Evolutionary conservation across 2,329 filamentous ascomycete genomes (phyloP).

Genomic region (Pseudopyricularia javanii): DNA sequence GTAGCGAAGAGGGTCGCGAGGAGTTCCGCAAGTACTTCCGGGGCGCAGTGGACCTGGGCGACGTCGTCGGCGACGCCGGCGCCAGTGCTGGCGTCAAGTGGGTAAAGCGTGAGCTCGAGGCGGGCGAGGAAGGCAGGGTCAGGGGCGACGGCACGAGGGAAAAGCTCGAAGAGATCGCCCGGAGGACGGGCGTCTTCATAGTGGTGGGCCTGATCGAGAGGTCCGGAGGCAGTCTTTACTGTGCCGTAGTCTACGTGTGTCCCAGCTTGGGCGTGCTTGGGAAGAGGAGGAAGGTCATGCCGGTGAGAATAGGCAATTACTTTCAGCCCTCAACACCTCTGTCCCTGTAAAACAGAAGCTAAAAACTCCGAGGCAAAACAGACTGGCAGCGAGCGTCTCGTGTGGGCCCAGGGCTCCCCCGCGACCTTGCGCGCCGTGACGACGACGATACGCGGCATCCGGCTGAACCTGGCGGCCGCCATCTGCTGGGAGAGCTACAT

Average conservation of each 20-base stretch:
- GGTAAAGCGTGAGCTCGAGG: constrained; percentile 40
- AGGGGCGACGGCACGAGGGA: constrained; percentile 58
- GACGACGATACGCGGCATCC: constrained; percentile 66
- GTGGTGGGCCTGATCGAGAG: constrained; percentile 71
- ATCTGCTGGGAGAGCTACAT: constrained; percentile 98
- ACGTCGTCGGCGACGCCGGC: constrained; percentile 45
- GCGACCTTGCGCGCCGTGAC: constrained; percentile 68
- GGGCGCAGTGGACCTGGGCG: constrained; percentile 69
- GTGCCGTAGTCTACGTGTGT: constrained; percentile 70
- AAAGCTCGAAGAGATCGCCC: constrained; percentile 62
- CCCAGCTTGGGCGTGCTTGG: constrained; percentile 61
- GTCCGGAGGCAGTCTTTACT: constrained; percentile 74
- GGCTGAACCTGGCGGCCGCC: constrained; percentile 69
- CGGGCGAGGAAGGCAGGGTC: constrained; percentile 19
- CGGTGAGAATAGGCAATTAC: too few relatives aligned
- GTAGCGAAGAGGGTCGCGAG: constrained; percentile 58
- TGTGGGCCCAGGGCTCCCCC: constrained; percentile 81
- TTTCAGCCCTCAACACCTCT: too few relatives aligned
- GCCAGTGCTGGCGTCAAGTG: constrained; percentile 62
- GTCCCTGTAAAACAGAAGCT: too few relatives aligned
- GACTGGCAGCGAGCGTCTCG: constrained; percentile 69
- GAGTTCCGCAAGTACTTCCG: constrained; percentile 76
- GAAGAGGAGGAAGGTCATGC: constrained; percentile 88
- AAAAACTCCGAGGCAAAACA: constrained; percentile 13
- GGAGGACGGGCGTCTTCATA: constrained; percentile 69